Base-by-base conservation (phyloP, 176 grass and related monocot genomes). In the Oropetium thomaeum region DNA sequence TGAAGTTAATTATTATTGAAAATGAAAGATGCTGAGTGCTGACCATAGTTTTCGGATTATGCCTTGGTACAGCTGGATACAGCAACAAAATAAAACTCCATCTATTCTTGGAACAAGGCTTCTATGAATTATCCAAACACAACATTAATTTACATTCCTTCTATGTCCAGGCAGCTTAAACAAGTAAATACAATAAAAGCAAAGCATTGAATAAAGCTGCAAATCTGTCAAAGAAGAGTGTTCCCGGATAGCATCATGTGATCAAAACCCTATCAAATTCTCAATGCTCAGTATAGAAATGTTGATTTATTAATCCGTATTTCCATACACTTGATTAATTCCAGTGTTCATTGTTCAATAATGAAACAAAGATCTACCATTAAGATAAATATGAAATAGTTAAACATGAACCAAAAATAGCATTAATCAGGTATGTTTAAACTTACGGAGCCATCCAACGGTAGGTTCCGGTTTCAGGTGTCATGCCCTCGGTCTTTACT, bases 401-500 rank as follows among this genome's bases (percentile, higher is more conserved):
- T 69, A 70, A 59, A 26, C 52, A 69, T 45, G 14, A 13, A 61
- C 17, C 10, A 41, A 16, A 62, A 80, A 61, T n/a, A 80, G 28
- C 13, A 71, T 61, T 35, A 27, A 25, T 27, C 20, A 20, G 19
- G 29, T 35, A 31, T 16, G 12, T 58, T 57, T 58, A 26, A 58
- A 85, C 87, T 79, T 89, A 89, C 87, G 87, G 87, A 57, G 87
- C 87, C 81, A 89, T 89, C 87, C 87, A 89, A 68, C 87, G 87
- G 41, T 89, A 89, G 29, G 87, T 89, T 75, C 87, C 87, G 66
- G 87, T 89, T 76, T 89, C 87, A 47, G 87, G 87, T 27, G 81
- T 89, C 87, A 89, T 89, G 4, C 87, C 87, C 58, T 89, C 87
- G 3, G 87, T 77, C 20, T 89, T 78, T 20, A 89, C 64, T 62